phyloP scores from a whole-genome alignment of 768 basidiomycete species.

The Coprinopsis strossmayeri region DNA sequence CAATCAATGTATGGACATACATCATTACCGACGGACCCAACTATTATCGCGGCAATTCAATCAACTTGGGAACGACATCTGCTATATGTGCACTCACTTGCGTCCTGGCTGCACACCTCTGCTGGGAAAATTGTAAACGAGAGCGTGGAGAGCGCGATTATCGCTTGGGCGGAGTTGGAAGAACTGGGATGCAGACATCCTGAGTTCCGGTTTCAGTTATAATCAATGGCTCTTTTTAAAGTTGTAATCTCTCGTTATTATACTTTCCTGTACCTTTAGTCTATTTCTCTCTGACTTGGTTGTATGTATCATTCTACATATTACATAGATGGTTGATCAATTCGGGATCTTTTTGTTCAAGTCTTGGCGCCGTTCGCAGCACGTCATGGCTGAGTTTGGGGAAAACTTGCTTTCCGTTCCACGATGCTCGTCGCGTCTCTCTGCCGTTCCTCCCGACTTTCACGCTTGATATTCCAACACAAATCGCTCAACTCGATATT shows the following conservation, averaged over 20 bases:
- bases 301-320: too few relatives aligned
- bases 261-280: too few relatives aligned
- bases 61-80: conserved; percentile 28
- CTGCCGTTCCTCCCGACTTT: not conserved
- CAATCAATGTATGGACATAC: conserved; percentile 36
- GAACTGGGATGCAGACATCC: conserved; percentile 32
- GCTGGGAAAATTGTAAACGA: conserved; percentile 30
- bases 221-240: too few relatives aligned
- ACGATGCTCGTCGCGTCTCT: conserved; percentile 3
- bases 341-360: too few relatives aligned
- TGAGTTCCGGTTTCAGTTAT: conserved; percentile 27
- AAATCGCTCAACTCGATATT: conserved; percentile 2
- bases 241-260: not conserved
- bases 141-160: conserved; percentile 28
- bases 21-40: conserved; percentile 38
- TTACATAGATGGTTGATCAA: too few relatives aligned
- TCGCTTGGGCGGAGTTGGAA: conserved; percentile 23
- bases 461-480: not conserved
- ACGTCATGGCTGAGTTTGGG: not conserved
- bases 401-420: not conserved
- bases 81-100: not conserved
- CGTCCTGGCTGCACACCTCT: conserved; percentile 20
- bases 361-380: not conserved
- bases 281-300: too few relatives aligned
- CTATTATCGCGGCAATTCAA: conserved; percentile 37